These are phyloP conservation scores for Perkinsus chesapeaki DNA, from an alignment of 169 alveolate genomes.

Conservation along the genomic window DNA sequence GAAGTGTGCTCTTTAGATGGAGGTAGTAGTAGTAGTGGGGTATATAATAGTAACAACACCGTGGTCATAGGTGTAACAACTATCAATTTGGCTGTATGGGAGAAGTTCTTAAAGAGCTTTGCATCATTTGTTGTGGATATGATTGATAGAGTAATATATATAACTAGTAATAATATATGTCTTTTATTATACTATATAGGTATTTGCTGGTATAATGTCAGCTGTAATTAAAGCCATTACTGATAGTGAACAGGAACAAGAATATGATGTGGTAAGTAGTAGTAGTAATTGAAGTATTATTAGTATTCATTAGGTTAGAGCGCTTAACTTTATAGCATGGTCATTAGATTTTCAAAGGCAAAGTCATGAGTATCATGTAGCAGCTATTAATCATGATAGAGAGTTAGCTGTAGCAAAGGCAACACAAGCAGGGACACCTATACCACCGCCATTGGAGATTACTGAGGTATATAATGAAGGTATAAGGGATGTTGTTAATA, in stretches of 20 bases:
- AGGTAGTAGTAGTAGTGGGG: background rate
- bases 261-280: background rate
- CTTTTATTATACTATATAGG: background rate
- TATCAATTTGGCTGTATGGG: background rate
- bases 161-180: background rate
- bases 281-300: too few relatives aligned
- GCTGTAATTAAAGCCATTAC: background rate
- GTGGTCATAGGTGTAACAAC: background rate
- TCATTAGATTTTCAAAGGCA: background rate
- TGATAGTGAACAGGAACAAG: background rate
- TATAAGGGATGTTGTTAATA: background rate
- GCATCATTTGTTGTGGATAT: background rate
- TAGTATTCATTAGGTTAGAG: background rate
- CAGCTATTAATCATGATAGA: background rate
- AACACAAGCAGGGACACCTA: background rate
- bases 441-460: background rate
- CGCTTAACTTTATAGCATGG: background rate
- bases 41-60: background rate
- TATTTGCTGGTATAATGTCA: background rate
- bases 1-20: background rate
- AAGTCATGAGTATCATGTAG: background rate
- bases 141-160: background rate
- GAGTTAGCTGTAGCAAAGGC: background rate
- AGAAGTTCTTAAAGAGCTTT: background rate
- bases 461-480: background rate